These are phyloP conservation scores for Daldinia vernicosa DNA, from an alignment of 495 filamentous ascomycete species.

Conservation along the genomic window DNA sequence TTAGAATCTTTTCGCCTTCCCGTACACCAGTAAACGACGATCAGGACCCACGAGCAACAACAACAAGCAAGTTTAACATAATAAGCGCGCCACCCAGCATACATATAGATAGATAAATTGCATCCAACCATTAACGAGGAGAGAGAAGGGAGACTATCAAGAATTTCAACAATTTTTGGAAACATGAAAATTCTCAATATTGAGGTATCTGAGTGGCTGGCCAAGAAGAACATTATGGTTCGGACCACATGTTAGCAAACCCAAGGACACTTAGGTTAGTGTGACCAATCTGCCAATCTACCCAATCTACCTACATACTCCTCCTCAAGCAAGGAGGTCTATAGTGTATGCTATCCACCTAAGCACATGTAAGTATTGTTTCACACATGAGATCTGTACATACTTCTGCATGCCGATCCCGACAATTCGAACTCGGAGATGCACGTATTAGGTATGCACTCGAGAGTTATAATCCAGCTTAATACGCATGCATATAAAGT, in stretches of 20 bases:
- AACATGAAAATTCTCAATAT: background rate
- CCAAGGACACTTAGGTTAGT: background rate
- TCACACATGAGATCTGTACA: conserved; percentile 1
- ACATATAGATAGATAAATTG: background rate
- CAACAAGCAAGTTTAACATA: background rate
- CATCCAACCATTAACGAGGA: background rate
- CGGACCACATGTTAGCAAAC: background rate
- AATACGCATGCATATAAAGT: background rate
- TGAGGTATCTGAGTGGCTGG: background rate
- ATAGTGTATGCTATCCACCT: background rate
- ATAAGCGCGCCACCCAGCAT: conserved; percentile 2
- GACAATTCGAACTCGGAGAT: conserved; percentile 1
- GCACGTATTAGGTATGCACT: background rate
- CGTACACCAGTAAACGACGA: background rate
- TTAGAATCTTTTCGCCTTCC: background rate
- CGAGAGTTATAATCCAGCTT: background rate
- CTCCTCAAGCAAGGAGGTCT: background rate
- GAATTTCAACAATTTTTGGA: background rate
- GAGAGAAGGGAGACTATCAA: background rate
- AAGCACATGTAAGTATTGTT: conserved; percentile 7
- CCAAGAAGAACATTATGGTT: background rate
- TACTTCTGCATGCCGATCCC: background rate
- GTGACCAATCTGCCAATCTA: background rate
- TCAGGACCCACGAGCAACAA: background rate
- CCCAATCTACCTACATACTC: background rate